A percentile compares a stretch with the other conserved stretches of the same genome.
These are phyloP conservation scores for Leptosphaerulina australis DNA, from an alignment of 2,329 filamentous ascomycete species.

Conservation along the genomic window DNA sequence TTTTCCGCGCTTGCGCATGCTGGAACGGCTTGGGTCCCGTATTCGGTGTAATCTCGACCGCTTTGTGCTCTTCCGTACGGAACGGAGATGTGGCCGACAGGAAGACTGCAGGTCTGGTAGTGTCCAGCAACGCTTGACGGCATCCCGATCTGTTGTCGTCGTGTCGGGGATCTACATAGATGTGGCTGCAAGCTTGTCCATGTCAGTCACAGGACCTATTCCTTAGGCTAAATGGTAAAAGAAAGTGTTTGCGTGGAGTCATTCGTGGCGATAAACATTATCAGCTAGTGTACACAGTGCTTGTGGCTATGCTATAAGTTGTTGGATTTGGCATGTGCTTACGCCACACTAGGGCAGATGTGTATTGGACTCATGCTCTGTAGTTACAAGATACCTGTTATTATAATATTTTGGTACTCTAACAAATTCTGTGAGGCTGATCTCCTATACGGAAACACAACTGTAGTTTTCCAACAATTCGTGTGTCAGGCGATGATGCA, in stretches of 20 bases:
- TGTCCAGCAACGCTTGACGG: constrained; percentile 4
- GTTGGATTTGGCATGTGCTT: constrained; percentile 6
- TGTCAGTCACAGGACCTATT: constrained; percentile 1
- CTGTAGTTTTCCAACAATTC: background rate
- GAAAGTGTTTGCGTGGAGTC: background rate
- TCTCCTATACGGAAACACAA: background rate
- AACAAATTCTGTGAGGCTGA: background rate
- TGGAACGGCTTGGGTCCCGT: background rate
- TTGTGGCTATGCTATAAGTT: constrained; percentile 5
- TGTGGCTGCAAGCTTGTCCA: constrained; percentile 8
- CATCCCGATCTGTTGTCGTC: background rate
- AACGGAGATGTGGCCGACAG: constrained; percentile 9
- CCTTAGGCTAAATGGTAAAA: background rate
- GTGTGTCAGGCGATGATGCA: background rate
- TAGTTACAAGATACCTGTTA: background rate
- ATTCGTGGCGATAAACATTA: background rate
- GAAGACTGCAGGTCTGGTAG: background rate
- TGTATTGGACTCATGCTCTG: too few species aligned
- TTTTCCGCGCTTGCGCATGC: background rate
- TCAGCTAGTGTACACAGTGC: background rate
- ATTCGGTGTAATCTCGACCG: constrained; percentile 6
- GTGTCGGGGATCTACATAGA: constrained; percentile 2
- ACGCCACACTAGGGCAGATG: constrained; percentile 5
- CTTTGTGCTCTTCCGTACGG: background rate
- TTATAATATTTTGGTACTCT: constrained; percentile 2